Base-by-base conservation (phyloP, 768 basidiomycete genomes). In the Artomyces pyxidatus region DNA sequence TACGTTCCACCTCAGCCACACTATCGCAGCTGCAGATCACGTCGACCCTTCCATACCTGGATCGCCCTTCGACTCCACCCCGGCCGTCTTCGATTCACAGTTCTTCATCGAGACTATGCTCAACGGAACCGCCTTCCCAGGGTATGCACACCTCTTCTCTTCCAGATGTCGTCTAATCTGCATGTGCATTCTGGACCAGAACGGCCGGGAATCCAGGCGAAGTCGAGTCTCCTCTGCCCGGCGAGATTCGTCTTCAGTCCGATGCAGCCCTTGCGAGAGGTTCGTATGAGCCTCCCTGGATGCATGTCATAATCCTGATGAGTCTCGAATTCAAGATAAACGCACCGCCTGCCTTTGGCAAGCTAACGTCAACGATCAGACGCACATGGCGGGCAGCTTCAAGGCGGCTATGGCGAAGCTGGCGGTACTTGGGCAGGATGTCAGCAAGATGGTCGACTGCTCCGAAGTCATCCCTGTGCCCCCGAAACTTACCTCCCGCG, bases 321-420 rank as follows among this genome's bases (percentile, higher is more conserved):
- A 23, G 3, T 39, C 19, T 35, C 45, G 30, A 50, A 48, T 14
- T 53, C 53, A 63, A n/a, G 71, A 76, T 59, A 50, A 65, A 4
- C 61, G 70, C 37, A 78, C 75, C 17, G 66, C 71, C 12, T 76
- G 75, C 62, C 55, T 58, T 37, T 77, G 75, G 75, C 75, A 77
- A 59, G 62, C 64, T 1, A 66, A 70, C 50, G 69, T 67, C 28
- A 55, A 56, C 49, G 45, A 62, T 39, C 55, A 58, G 50, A 51
- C 40, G 38, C 38, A 50, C 39, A 58, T 59, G 58, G 43, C 39
- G 21, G 27, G 30, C 3, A 61, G 56, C 2, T 74, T 74, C 65
- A 64, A 61, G 16, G 62, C 62, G 12, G 73, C 68, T 12, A 71
- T 75, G 70, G 58, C 62, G 30, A 76, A 74, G 58, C 54, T 75